phyloP scores from a whole-genome alignment of 192 early-diverging fungal species.

The Coemansia interrupta region DNA sequence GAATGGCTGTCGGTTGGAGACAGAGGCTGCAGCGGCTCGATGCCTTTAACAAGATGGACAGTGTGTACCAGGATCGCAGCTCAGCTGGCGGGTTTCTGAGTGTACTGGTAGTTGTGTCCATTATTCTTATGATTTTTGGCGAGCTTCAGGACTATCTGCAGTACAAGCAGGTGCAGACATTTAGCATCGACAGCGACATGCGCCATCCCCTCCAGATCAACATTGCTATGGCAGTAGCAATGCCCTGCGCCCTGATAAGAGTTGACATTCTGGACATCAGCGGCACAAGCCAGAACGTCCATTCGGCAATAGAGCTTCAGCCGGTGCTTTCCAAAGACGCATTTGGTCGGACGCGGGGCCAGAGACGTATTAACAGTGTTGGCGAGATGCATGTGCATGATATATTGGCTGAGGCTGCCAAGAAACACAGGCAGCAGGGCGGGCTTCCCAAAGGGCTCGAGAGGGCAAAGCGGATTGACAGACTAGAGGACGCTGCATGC shows the following conservation, averaged over 20 bases:
- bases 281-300: constrained; percentile 24
- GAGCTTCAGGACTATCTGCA: constrained; percentile 68
- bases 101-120: constrained; percentile 61
- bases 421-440: neutral
- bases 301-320: constrained; percentile 1
- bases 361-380: neutral
- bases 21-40: constrained; percentile 53
- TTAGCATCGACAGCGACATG: constrained; percentile 69
- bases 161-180: constrained; percentile 68
- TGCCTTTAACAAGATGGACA: constrained; percentile 88
- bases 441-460: neutral
- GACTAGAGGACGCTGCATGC: constrained; percentile 61
- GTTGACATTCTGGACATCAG: constrained; percentile 45
- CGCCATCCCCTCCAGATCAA: constrained; percentile 74
- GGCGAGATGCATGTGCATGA: constrained; percentile 31
- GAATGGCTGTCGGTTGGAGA: constrained; percentile 8
- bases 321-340: constrained; percentile 2
- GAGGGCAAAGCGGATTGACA: neutral
- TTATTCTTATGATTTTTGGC: constrained; percentile 63
- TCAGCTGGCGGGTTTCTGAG: constrained; percentile 74
- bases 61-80: constrained; percentile 68
- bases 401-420: constrained; percentile 28
- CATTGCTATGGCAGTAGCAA: constrained; percentile 82
- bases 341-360: neutral
- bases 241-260: constrained; percentile 63